Evolutionary conservation across 1,139 yeast species (phyloP), one percentile per base, ranked within the genome.

Genomic region (Hanseniaspora sp.): DNA sequence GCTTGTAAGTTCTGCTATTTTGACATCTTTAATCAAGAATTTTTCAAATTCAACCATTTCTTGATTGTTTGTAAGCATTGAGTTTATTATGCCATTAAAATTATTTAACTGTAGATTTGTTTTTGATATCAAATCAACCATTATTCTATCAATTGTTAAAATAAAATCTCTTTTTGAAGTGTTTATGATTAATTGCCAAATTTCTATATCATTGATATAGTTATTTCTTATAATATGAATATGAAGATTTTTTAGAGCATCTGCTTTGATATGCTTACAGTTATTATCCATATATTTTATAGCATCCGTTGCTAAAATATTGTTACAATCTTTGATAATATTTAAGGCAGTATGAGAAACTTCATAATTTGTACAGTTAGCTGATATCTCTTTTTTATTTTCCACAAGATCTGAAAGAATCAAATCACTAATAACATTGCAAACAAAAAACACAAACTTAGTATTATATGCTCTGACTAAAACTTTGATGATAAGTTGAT

Each of bases 81-180:
- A 41, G 9, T 37, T 38, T n/a, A 43, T 48, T 7, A 49, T 13
- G 7, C 15, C 35, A 5, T 51, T 15, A 17, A 28, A 17, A 15
- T 44, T 45, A n/a, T 29, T 42, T 6, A 45, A 33, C 11, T 29
- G 44, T 23, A 39, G 3, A 11, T 44, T 41, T n/a, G 48, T 44
- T 3, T 42, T 39, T 15, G 28, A 18, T 15, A 51, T 51, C 11
- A 47, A 42, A 45, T 44, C 40, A 7, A 44, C 39, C 30, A 51
- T 30, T 9, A 35, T 23, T 39, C 39, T 47, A 45, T 51, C 54
- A 11, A 51, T 35, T 6, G 45, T 30, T 11, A 33, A 2, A 30
- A 38, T 45, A 30, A 51, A 51, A 28, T 51, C 48, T 8, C 9
- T 38, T 15, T 44, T 51, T 6, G 47, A 42, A 31, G 29, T 43